Evolutionary conservation across 2,329 filamentous ascomycete genomes (phyloP).

Genomic region (Epichloe amarillans): DNA sequence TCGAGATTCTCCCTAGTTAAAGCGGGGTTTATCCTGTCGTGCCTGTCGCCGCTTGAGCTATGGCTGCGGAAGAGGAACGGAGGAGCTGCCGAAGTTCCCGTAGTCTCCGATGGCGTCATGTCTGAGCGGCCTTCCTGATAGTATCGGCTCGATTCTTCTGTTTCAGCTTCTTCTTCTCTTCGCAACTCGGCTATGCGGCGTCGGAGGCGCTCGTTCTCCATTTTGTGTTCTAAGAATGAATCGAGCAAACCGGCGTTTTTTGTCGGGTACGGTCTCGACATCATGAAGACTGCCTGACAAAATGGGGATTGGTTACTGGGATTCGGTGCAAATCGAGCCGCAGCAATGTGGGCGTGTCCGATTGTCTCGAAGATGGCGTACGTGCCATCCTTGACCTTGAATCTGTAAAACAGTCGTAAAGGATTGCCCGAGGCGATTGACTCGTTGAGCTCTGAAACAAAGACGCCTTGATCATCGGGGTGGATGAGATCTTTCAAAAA

Average conservation of each 20-base stretch:
- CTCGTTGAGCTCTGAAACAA: slow-evolving; percentile 79
- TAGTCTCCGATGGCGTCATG: slow-evolving; percentile 35
- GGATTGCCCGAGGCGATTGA: slow-evolving; percentile 70
- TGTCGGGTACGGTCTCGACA: slow-evolving; percentile 79
- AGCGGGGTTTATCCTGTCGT: slow-evolving; percentile 53
- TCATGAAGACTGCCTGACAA: slow-evolving; percentile 87
- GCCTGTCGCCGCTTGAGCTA: slow-evolving; percentile 17
- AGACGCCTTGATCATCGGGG: slow-evolving; percentile 69
- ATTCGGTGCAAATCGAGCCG: slow-evolving; percentile 49
- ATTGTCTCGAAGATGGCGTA: slow-evolving; percentile 83
- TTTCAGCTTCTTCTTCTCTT: slow-evolving; percentile 72
- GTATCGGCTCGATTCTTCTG: slow-evolving; percentile 49
- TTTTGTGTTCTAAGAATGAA: slow-evolving; percentile 92
- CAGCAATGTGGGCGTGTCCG: slow-evolving; percentile 78
- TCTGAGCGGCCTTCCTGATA: slow-evolving; percentile 46
- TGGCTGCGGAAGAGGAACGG: slow-evolving; percentile 18
- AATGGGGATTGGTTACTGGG: slow-evolving; percentile 52
- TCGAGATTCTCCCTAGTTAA: slow-evolving; percentile 73
- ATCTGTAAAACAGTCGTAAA: slow-evolving; percentile 75
- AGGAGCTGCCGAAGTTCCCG: slow-evolving; percentile 20
- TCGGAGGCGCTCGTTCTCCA: slow-evolving; percentile 80
- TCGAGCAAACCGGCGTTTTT: slow-evolving; percentile 77
- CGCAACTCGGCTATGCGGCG: slow-evolving; percentile 77
- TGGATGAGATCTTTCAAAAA: slow-evolving; percentile 77
- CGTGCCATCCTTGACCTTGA: slow-evolving; percentile 58